Base-by-base conservation (phyloP, 345 rosid genomes). In the Cardamine occulta region DNA sequence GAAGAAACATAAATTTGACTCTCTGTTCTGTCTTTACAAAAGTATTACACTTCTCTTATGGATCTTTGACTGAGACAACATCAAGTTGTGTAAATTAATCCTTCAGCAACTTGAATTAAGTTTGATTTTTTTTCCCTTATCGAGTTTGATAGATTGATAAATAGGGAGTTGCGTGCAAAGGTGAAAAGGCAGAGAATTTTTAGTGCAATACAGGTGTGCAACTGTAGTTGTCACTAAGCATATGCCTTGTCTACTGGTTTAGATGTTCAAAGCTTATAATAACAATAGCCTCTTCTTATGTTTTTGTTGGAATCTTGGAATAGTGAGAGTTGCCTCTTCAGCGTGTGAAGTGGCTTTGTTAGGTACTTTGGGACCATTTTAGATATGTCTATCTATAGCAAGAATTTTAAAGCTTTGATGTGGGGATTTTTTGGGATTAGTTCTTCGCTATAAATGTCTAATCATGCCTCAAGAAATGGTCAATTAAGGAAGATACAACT, bases 251-350 rank as follows among this genome's bases (percentile, higher is more conserved):
- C 81, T 78, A 68, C 29, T 73, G 64, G 70, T 66, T 60, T 13
- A 9, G 68, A 18, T 73, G 69, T 52, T 61, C 76, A 71, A 78
- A 66, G 59, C 70, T 78, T 52, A 28, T 17, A 66, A 60, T 48
- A 60, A 61, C 42, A 45, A 35, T n/a, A 21, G 37, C 45, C 74
- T 73, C 68, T 68, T 73, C 68, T 68, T 63, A 17, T 72, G 48
- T 60, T 78, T 21, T 66, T 73, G 68, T 73, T 77, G 73, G 80
- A 77, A 71, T 77, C 58, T 71, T 24, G 13, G 23, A 61, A 40
- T 45, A 73, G 74, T 72, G 52, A 35, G 74, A 67, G 74, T 78
- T 78, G 81, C 77, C 81, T 78, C 81, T 73, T 78, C 74, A 66
- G 42, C 59, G 26, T 61, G 63, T 78, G 81, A 78, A 78, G 69